Percentiles rank a stretch among this genome's conserved stretches.
These are phyloP conservation scores for Lepiota venenata DNA, from an alignment of 768 basidiomycete species.

Conservation along the genomic window DNA sequence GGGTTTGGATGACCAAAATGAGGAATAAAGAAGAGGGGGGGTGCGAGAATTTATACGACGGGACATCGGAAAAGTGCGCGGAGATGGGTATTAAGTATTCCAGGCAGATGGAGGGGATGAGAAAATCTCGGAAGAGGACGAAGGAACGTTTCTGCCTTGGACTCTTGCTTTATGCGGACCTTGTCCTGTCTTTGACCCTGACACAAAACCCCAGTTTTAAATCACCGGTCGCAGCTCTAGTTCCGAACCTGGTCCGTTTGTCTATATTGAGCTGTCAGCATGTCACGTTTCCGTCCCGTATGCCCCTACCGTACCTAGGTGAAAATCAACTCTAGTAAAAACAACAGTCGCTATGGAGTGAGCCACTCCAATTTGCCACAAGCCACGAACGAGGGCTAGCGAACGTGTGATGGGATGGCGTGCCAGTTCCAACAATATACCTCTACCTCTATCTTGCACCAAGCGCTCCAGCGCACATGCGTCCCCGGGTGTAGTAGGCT, in stretches of 20 bases:
- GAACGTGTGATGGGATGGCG: constrained; percentile 2
- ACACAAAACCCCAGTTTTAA: not conserved
- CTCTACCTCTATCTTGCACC: no score
- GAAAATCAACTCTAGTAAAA: no score
- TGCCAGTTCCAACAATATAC: no score
- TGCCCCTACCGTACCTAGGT: no score
- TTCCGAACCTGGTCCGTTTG: not conserved
- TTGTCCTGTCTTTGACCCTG: not conserved
- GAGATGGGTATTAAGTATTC: not conserved
- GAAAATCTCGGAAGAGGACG: constrained; percentile 1
- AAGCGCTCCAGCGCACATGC: constrained; percentile 3
- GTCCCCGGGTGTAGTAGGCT: not conserved
- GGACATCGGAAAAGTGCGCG: not conserved
- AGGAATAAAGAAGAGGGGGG: not conserved
- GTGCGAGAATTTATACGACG: constrained; percentile 7
- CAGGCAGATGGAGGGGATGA: not conserved
- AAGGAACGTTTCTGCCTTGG: not conserved
- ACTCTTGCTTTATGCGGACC: not conserved
- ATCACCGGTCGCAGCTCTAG: not conserved
- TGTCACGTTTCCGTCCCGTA: no score
- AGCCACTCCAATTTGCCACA: no score
- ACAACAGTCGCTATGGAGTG: not conserved
- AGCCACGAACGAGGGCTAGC: constrained; percentile 1
- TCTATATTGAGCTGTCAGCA: not conserved
- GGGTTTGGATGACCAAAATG: not conserved